A percentile compares a stretch with the other conserved stretches of the same genome.
Evolutionary conservation across 139 green algal genomes (phyloP).

Genomic region (Prasinococcaceae sp.): DNA sequence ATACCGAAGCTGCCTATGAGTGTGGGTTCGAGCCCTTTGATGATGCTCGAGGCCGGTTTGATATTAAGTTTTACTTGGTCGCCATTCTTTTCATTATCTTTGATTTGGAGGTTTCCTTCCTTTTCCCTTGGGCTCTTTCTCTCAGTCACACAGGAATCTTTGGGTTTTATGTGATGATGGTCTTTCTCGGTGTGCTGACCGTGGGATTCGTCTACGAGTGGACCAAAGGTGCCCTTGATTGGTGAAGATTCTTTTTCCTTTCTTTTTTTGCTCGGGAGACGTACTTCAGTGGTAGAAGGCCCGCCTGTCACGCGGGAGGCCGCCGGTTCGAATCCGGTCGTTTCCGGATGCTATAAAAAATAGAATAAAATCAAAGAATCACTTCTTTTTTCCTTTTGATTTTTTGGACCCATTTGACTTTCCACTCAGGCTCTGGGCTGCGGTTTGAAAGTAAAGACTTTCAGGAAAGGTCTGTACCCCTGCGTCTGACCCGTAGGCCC

Average conservation of each 20-base stretch:
- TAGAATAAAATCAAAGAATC: too few relatives aligned
- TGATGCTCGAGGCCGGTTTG: slow-evolving; percentile 5
- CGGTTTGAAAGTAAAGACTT: too few relatives aligned
- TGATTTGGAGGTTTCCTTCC: slow-evolving; percentile 17
- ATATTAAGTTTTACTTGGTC: neutral
- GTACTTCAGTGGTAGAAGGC: too few relatives aligned
- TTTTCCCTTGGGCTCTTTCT: slow-evolving; percentile 18
- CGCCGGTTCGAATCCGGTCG: too few relatives aligned
- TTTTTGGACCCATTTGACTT: too few relatives aligned
- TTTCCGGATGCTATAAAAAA: too few relatives aligned
- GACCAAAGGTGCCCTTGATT: slow-evolving; percentile 18
- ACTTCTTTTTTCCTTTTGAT: too few relatives aligned
- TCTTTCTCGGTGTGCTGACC: slow-evolving; percentile 14
- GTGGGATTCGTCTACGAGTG: slow-evolving; percentile 19
- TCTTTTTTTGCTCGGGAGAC: too few relatives aligned
- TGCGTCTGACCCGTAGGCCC: too few relatives aligned
- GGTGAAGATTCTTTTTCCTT: slow-evolving; percentile 7
- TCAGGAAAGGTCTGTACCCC: too few relatives aligned
- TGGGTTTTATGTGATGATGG: slow-evolving; percentile 13
- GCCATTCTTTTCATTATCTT: slow-evolving; percentile 11
- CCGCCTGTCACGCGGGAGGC: too few relatives aligned
- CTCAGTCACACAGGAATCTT: slow-evolving; percentile 15
- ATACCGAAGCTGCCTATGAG: slow-evolving; percentile 8
- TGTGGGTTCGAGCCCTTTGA: slow-evolving; percentile 9
- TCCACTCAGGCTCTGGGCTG: too few relatives aligned